phyloP scores from a whole-genome alignment of 495 filamentous ascomycete species.

The Podospora didyma region DNA sequence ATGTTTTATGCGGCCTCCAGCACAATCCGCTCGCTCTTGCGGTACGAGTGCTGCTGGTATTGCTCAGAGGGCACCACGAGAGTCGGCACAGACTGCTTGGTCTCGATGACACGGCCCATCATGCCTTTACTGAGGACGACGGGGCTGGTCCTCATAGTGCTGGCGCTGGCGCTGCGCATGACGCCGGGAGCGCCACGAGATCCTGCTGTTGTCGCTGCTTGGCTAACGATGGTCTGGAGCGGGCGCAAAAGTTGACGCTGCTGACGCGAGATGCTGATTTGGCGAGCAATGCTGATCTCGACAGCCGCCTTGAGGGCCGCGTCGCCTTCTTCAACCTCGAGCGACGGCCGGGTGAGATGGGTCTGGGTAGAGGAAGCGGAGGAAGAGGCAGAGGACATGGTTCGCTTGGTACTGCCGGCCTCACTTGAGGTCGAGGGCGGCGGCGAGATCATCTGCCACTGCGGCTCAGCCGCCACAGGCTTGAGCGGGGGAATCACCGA shows the following conservation, averaged over 20 bases:
- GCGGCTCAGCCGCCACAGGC: slow-evolving; percentile 39
- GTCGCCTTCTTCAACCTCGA: slow-evolving; percentile 35
- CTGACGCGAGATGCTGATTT: slow-evolving; percentile 55
- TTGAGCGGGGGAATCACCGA: slow-evolving; percentile 10
- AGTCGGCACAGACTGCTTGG: slow-evolving; percentile 32
- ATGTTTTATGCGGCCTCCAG: slow-evolving; percentile 28
- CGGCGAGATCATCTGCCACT: slow-evolving; percentile 49
- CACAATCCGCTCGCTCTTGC: slow-evolving; percentile 48
- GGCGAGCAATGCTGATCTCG: slow-evolving; percentile 55
- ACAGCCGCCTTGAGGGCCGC: slow-evolving; percentile 41
- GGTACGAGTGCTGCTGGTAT: slow-evolving; percentile 19
- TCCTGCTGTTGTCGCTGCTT: not conserved
- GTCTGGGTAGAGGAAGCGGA: slow-evolving; percentile 27
- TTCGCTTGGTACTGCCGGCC: slow-evolving; percentile 21
- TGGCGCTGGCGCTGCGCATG: slow-evolving; percentile 2
- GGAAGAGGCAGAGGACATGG: slow-evolving; percentile 17
- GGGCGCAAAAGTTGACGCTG: slow-evolving; percentile 46
- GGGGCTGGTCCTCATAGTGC: slow-evolving; percentile 7
- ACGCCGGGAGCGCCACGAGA: not conserved
- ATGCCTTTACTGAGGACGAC: slow-evolving; percentile 2
- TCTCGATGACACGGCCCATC: slow-evolving; percentile 32
- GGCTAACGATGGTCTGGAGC: slow-evolving; percentile 18
- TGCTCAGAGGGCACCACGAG: slow-evolving; percentile 23
- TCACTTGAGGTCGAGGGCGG: slow-evolving; percentile 27
- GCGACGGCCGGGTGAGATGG: slow-evolving; percentile 24